Conservation (phyloP, 257 asterid genomes). For the Thymus mandschuricus region DNA sequence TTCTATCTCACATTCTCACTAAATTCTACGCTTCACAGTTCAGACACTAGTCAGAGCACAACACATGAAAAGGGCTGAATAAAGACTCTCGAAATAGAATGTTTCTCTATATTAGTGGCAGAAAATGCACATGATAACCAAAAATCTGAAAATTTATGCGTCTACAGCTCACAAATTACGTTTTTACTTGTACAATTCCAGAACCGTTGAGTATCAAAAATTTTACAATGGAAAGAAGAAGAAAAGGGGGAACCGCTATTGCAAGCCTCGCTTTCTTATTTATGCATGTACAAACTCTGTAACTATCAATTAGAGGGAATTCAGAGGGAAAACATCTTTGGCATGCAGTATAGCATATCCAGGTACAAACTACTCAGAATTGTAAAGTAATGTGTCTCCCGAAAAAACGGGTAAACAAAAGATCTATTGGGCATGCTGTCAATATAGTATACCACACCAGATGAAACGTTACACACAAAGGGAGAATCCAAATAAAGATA, state of each 20-base stretch:
- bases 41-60: not conserved
- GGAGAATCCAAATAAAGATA: not conserved
- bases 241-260: not conserved
- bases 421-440: not conserved
- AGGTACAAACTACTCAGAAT: not conserved
- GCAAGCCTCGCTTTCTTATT: not conserved
- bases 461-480: not conserved
- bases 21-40: not conserved
- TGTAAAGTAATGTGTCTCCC: not conserved
- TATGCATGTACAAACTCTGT: not conserved
- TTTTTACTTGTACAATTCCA: constrained; percentile 1
- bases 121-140: constrained; percentile 1
- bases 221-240: not conserved
- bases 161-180: not conserved
- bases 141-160: not conserved
- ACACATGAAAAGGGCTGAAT: not conserved
- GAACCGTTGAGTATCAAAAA: not conserved
- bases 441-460: not conserved
- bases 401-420: not conserved
- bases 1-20: not conserved
- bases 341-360: not conserved
- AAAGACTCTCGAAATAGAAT: not conserved
- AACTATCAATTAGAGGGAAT: not conserved
- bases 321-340: constrained; percentile 8
- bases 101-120: not conserved